Percentiles rank a stretch among this genome's conserved stretches.
Conservation (phyloP, 192 early-diverging fungal species). For the Backusella macrospora region DNA sequence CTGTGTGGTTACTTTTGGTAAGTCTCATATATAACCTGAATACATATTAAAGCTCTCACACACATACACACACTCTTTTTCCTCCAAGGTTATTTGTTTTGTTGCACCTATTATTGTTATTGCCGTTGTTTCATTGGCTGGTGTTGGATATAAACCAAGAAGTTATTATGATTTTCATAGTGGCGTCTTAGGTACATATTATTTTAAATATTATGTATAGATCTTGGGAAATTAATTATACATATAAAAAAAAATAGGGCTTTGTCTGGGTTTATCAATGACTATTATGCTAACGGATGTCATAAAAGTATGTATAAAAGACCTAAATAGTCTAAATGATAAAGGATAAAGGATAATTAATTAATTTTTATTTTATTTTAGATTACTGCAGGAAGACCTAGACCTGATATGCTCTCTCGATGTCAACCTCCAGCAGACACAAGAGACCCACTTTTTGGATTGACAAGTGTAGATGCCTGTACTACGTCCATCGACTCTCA, state of each 20-base stretch:
- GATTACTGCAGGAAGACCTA: slow-evolving; percentile 53
- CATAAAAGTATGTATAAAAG: slow-evolving; percentile 39
- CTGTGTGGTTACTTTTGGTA: slow-evolving; percentile 43
- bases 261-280: slow-evolving; percentile 49
- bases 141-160: slow-evolving; percentile 22
- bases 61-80: too few relatives aligned
- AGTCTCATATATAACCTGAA: background rate
- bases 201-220: background rate
- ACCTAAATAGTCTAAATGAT: background rate
- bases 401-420: slow-evolving; percentile 57
- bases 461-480: slow-evolving; percentile 63
- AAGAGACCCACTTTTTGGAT: slow-evolving; percentile 56
- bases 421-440: slow-evolving; percentile 43
- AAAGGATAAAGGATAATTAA: background rate
- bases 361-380: background rate
- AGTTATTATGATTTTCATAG: slow-evolving; percentile 48
- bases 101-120: slow-evolving; percentile 44
- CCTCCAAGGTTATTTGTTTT: slow-evolving; percentile 37
- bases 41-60: background rate
- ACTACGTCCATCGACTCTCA: slow-evolving; percentile 46
- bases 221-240: background rate
- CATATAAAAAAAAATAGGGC: slow-evolving; percentile 28
- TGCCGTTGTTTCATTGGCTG: slow-evolving; percentile 24
- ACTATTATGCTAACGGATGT: slow-evolving; percentile 51
- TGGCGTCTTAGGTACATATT: slow-evolving; percentile 41